A percentile compares a stretch with the other conserved stretches of the same genome.
phyloP scores from a whole-genome alignment of 1,139 yeast genomes.

The Taphrina betulina region DNA sequence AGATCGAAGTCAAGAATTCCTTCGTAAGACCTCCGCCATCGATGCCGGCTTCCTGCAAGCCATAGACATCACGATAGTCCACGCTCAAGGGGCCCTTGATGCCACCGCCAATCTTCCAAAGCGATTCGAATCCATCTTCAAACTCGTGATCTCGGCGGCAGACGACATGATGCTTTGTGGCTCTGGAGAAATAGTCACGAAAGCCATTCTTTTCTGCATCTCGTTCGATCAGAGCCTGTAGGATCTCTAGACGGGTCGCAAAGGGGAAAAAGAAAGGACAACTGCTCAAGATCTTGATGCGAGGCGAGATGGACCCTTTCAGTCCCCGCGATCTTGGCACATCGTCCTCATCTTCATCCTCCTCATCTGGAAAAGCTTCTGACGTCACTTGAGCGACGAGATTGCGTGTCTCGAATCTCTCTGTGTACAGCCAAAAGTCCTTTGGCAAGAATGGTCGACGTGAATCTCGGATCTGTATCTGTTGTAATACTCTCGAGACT shows the following conservation, averaged over 20 bases:
- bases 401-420: conserved; percentile 39
- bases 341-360: conserved; percentile 39
- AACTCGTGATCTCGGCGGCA: conserved; percentile 68
- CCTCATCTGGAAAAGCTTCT: conserved; percentile 48
- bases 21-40: conserved; percentile 98
- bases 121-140: conserved; percentile 69
- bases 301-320: conserved; percentile 38
- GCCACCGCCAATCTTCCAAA: conserved; percentile 51
- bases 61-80: conserved; percentile 67
- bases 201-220: conserved; percentile 47
- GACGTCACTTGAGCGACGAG: conserved; percentile 39
- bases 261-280: conserved; percentile 82
- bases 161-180: conserved; percentile 49
- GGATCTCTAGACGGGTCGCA: conserved; percentile 66
- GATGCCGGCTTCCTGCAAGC: conserved; percentile 78
- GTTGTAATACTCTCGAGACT: conserved; percentile 32
- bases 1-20: conserved; percentile 76
- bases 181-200: conserved; percentile 36
- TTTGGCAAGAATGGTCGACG: conserved; percentile 57
- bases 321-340: no score
- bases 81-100: conserved; percentile 66
- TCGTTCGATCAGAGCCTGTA: conserved; percentile 60
- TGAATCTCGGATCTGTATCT: conserved; percentile 57
- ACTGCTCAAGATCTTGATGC: conserved; percentile 56
- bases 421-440: conserved; percentile 58